phyloP scores from a whole-genome alignment of 2,329 filamentous ascomycete genomes.

The Chrysosporium keratinophilum region DNA sequence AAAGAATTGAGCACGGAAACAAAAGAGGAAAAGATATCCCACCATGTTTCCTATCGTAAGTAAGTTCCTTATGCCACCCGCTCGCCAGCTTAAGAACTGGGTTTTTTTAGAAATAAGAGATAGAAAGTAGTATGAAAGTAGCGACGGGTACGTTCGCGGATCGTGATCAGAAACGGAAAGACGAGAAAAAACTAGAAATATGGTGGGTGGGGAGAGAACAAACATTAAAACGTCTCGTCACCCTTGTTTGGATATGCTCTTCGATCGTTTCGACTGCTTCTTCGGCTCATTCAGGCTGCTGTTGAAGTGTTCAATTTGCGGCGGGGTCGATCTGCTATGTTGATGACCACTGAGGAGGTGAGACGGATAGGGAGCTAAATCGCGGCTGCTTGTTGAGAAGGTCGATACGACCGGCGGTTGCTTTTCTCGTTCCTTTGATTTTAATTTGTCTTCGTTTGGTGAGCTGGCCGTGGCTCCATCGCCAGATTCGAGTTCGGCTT shows the following conservation, averaged over 20 bases:
- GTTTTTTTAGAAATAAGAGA: conserved; percentile 12
- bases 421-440: conserved; percentile 21
- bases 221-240: neutral
- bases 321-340: conserved; percentile 20
- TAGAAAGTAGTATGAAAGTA: conserved; percentile 13
- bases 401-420: conserved; percentile 41
- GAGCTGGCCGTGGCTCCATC: neutral
- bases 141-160: conserved; percentile 2
- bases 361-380: conserved; percentile 39
- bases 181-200: neutral
- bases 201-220: neutral
- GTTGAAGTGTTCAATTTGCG: conserved; percentile 22
- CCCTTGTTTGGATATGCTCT: conserved; percentile 16
- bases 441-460: neutral
- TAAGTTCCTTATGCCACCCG: conserved; percentile 9
- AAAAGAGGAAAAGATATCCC: conserved; percentile 10
- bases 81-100: conserved; percentile 2
- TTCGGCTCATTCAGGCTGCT: conserved; percentile 13
- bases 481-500: neutral
- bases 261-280: conserved; percentile 13
- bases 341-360: conserved; percentile 29
- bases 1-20: conserved; percentile 12
- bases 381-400: conserved; percentile 44
- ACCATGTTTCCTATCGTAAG: conserved; percentile 11
- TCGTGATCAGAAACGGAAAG: conserved; percentile 4